These are phyloP conservation scores for Pleomassaria siparia DNA, from an alignment of 2,329 filamentous ascomycete genomes.

Conservation along the genomic window DNA sequence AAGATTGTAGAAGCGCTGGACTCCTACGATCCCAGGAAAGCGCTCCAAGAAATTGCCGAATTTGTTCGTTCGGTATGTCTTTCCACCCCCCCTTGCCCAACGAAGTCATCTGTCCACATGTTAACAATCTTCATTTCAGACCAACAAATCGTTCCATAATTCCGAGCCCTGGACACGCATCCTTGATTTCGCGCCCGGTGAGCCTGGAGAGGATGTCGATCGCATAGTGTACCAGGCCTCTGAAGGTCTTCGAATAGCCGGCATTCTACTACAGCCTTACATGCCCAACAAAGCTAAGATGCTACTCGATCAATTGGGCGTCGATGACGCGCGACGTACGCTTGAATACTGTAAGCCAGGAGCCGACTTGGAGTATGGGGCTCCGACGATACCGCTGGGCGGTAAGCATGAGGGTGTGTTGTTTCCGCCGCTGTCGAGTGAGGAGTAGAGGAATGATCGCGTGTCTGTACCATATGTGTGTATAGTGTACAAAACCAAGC, in stretches of 20 bases:
- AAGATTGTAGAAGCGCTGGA: constrained; percentile 27
- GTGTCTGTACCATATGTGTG: neutral
- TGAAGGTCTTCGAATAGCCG: constrained; percentile 76
- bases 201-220: constrained; percentile 35
- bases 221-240: constrained; percentile 67
- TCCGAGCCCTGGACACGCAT: constrained; percentile 68
- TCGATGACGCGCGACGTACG: constrained; percentile 62
- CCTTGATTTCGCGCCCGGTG: constrained; percentile 36
- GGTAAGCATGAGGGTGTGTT: constrained; percentile 50
- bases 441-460: constrained; percentile 7
- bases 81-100: neutral
- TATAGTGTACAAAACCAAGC: neutral
- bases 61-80: constrained; percentile 32
- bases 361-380: constrained; percentile 71
- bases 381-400: constrained; percentile 43
- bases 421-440: constrained; percentile 48
- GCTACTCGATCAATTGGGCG: constrained; percentile 77
- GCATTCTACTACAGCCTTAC: constrained; percentile 86
- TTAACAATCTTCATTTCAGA: constrained; percentile 44
- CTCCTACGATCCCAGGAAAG: constrained; percentile 30
- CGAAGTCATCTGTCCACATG: neutral
- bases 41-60: constrained; percentile 26
- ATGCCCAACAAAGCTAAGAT: constrained; percentile 77
- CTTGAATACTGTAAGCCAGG: constrained; percentile 64
- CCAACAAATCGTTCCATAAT: constrained; percentile 67